Evolutionary conservation across 441 rosid species (phyloP).

Genomic region (Adansonia madagascariensis): DNA sequence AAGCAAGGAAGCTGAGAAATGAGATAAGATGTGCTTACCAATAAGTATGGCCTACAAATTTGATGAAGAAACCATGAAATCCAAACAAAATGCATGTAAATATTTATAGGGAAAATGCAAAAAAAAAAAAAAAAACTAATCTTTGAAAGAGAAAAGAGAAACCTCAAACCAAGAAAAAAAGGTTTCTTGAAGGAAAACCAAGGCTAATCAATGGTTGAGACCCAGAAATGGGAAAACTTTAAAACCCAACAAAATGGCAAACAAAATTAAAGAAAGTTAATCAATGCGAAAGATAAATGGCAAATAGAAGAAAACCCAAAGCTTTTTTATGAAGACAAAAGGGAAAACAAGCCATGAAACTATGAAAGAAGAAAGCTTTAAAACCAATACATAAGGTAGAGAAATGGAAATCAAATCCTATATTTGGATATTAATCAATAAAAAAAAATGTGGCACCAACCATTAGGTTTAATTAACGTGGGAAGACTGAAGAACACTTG

Average conservation of each 20-base stretch:
- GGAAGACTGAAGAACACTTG: neutral
- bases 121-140: neutral
- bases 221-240: neutral
- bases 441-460: conserved; percentile 16
- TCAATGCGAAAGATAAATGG: conserved; percentile 16
- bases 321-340: neutral
- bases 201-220: neutral
- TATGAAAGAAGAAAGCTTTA: neutral
- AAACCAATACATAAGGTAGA: neutral
- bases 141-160: neutral
- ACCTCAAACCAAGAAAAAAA: neutral
- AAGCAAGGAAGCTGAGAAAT: conserved; percentile 3
- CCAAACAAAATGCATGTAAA: neutral
- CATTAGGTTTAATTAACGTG: conserved; percentile 1
- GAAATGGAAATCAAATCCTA: neutral
- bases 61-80: neutral
- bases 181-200: neutral
- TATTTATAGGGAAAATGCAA: neutral
- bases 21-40: conserved; percentile 24
- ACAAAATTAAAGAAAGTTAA: neutral
- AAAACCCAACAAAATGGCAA: neutral
- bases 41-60: neutral
- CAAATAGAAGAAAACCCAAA: conserved; percentile 7
- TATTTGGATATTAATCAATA: neutral
- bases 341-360: conserved; percentile 12